Percentiles rank a stretch among this genome's conserved stretches.
Evolutionary conservation across 768 basidiomycete genomes (phyloP).

Genomic region (Chalciporus piperatus): DNA sequence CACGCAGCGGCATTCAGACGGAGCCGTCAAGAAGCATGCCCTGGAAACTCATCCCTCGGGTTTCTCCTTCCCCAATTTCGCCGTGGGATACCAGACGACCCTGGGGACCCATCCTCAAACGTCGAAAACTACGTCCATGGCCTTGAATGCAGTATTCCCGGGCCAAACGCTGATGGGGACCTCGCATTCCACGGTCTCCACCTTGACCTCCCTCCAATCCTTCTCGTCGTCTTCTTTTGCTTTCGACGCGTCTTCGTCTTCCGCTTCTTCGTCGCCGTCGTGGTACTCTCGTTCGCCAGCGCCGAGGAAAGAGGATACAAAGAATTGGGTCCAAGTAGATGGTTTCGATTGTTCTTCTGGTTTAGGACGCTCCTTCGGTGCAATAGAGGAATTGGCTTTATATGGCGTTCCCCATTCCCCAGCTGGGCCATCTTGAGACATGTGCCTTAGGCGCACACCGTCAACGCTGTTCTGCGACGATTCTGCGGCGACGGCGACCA

Average conservation of each 20-base stretch:
- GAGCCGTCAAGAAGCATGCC: background rate
- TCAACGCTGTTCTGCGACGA: conserved; percentile 44
- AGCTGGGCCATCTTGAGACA: conserved; percentile 54
- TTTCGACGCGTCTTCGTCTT: conserved; percentile 38
- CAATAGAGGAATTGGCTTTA: conserved; percentile 54
- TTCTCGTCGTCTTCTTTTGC: conserved; percentile 53
- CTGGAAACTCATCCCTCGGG: background rate
- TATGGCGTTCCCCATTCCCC: conserved; percentile 76
- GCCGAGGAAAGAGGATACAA: conserved; percentile 40
- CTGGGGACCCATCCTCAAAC: conserved; percentile 38
- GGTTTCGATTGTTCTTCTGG: background rate
- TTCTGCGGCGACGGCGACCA: conserved; percentile 70
- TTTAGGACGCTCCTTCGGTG: conserved; percentile 52
- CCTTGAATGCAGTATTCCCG: conserved; percentile 84
- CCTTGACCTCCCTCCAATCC: conserved; percentile 63
- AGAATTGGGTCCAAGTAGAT: conserved; percentile 38
- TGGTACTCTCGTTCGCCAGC: conserved; percentile 50
- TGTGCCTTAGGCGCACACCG: conserved; percentile 50
- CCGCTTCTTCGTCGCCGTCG: conserved; percentile 46
- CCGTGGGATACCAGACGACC: background rate
- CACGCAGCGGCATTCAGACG: background rate
- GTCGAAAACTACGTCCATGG: conserved; percentile 75
- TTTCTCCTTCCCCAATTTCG: background rate
- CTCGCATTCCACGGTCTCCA: conserved; percentile 93
- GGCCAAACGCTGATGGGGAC: conserved; percentile 88